Evolutionary conservation across 2,329 filamentous ascomycete genomes (phyloP).

Genomic region (Nemania serpens): DNA sequence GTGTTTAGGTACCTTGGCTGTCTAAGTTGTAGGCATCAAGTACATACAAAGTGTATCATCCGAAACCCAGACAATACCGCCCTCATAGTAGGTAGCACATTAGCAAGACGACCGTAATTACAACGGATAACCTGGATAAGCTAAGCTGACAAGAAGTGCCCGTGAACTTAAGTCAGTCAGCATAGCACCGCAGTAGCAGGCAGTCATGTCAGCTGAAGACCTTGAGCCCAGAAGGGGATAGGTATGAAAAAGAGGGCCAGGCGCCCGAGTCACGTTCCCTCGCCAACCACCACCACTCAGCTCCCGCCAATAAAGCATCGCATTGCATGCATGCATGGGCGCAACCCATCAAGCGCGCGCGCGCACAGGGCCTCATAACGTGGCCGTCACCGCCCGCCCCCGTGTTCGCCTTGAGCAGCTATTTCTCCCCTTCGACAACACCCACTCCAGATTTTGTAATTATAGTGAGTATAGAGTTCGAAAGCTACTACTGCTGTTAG

Average conservation of each 20-base stretch:
- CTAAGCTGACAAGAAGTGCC: too few relatives aligned
- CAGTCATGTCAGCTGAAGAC: constrained; percentile 13
- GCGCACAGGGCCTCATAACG: constrained; percentile 20
- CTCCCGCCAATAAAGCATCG: constrained; percentile 14
- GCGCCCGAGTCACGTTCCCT: constrained; percentile 31
- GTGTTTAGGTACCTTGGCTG: too few relatives aligned
- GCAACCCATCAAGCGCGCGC: constrained; percentile 6
- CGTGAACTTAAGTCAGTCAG: too few relatives aligned
- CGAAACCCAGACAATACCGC: too few relatives aligned
- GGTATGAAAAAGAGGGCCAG: not conserved
- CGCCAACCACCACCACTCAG: constrained; percentile 27
- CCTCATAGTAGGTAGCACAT: too few relatives aligned
- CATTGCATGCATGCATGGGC: constrained; percentile 3
- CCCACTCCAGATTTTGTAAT: too few relatives aligned
- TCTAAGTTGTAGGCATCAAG: too few relatives aligned
- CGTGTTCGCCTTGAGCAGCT: too few relatives aligned
- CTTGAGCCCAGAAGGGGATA: not conserved
- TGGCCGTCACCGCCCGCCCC: constrained; percentile 2
- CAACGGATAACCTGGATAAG: not conserved
- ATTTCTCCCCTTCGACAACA: too few relatives aligned
- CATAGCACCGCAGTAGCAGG: not conserved
- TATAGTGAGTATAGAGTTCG: not conserved
- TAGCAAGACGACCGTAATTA: not conserved
- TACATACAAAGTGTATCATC: too few relatives aligned
- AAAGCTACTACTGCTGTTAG: not conserved